phyloP scores from a whole-genome alignment of 306 rosid species.

The Carpinus viminea region DNA sequence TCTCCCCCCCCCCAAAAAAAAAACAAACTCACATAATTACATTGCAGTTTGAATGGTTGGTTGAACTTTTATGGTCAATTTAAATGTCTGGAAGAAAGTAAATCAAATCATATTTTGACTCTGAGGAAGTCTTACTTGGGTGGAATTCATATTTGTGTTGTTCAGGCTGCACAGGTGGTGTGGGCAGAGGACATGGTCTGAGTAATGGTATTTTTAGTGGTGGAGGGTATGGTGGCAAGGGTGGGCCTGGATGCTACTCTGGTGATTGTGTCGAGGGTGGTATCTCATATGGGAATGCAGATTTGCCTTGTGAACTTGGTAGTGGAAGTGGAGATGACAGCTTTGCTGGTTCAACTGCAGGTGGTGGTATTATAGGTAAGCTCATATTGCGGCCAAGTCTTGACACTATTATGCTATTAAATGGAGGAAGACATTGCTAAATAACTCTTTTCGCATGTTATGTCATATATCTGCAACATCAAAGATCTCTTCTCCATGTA shows the following conservation, averaged over 20 bases:
- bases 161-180: constrained; percentile 88
- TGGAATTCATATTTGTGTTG: constrained; percentile 21
- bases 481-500: neutral
- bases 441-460: neutral
- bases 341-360: constrained; percentile 62
- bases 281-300: constrained; percentile 69
- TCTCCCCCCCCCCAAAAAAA: neutral
- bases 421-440: constrained; percentile 9
- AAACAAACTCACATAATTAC: neutral
- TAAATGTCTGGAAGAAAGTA: neutral
- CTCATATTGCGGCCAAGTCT: constrained; percentile 33
- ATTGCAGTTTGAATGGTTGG: neutral
- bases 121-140: neutral
- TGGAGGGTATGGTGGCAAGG: constrained; percentile 97
- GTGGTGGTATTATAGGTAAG: constrained; percentile 95
- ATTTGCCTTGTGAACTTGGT: constrained; percentile 96
- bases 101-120: neutral
- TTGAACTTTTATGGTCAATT: constrained; percentile 4
- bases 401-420: neutral
- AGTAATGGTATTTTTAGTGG: constrained; percentile 84
- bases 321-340: constrained; percentile 90
- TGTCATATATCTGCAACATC: neutral
- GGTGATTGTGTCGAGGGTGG: constrained; percentile 69
- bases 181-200: constrained; percentile 66
- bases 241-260: constrained; percentile 69